These are phyloP conservation scores for Lophiotrema nucula DNA, from an alignment of 495 filamentous ascomycete species.

Conservation along the genomic window DNA sequence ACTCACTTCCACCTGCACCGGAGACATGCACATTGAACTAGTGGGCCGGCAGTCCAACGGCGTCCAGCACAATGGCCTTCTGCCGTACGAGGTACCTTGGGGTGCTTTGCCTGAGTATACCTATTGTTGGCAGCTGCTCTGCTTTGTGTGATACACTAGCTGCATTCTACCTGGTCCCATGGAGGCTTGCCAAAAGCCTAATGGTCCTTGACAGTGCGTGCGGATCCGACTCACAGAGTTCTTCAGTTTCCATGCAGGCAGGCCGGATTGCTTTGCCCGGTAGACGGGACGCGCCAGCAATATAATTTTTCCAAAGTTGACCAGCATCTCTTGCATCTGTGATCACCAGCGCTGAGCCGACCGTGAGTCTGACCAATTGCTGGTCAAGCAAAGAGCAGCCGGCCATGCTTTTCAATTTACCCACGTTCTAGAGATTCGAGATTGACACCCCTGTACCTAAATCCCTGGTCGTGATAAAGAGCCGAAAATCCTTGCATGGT, in stretches of 20 bases:
- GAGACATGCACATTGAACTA: neutral
- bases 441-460: slow-evolving; percentile 8
- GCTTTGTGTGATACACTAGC: too few relatives aligned
- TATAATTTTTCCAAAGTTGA: neutral
- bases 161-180: too few relatives aligned
- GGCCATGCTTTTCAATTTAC: slow-evolving; percentile 14
- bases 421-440: slow-evolving; percentile 12
- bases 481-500: slow-evolving; percentile 16
- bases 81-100: slow-evolving; percentile 4
- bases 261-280: slow-evolving; percentile 12
- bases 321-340: too few relatives aligned
- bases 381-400: neutral
- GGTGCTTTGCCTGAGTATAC: neutral
- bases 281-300: slow-evolving; percentile 13
- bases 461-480: slow-evolving; percentile 13
- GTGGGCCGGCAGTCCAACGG: neutral
- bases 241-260: neutral
- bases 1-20: too few relatives aligned
- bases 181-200: too few relatives aligned
- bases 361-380: neutral
- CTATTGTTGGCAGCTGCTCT: too few relatives aligned
- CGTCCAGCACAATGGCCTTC: neutral
- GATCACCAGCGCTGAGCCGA: neutral
- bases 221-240: neutral
- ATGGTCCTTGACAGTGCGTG: neutral